Evolutionary conservation across 2,329 filamentous ascomycete species (phyloP).

Genomic region (Cucurbitaria berberidis): DNA sequence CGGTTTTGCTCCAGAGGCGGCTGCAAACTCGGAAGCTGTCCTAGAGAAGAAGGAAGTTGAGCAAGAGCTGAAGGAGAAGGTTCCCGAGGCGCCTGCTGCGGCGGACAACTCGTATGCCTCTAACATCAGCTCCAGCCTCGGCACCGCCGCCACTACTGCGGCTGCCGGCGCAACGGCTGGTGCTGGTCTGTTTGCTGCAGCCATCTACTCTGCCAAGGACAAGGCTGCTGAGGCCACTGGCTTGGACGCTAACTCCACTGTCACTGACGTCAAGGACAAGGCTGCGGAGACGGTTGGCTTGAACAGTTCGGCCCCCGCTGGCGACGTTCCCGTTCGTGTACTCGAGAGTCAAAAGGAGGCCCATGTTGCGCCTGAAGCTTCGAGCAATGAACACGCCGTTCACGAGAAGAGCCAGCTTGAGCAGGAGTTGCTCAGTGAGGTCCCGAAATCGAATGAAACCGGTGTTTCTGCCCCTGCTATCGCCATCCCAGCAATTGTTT

Average conservation of each 20-base stretch:
- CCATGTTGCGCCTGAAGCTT: slow-evolving; percentile 67
- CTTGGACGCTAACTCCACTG: slow-evolving; percentile 50
- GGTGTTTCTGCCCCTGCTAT: slow-evolving; percentile 47
- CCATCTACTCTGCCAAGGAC: slow-evolving; percentile 40
- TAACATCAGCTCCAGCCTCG: slow-evolving; percentile 17
- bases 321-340: slow-evolving; percentile 63
- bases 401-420: slow-evolving; percentile 73
- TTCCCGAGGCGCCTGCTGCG: slow-evolving; percentile 56
- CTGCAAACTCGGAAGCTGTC: slow-evolving; percentile 68
- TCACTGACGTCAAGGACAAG: slow-evolving; percentile 44
- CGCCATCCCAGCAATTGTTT: slow-evolving; percentile 64
- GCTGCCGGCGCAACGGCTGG: slow-evolving; percentile 51
- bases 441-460: slow-evolving; percentile 48
- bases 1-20: slow-evolving; percentile 69
- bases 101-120: slow-evolving; percentile 45
- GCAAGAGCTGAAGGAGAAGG: slow-evolving; percentile 71
- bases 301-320: slow-evolving; percentile 47
- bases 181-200: slow-evolving; percentile 47
- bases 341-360: slow-evolving; percentile 74
- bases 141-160: slow-evolving; percentile 25
- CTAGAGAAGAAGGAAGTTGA: slow-evolving; percentile 74
- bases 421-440: slow-evolving; percentile 63
- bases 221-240: slow-evolving; percentile 48
- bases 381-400: slow-evolving; percentile 67
- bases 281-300: slow-evolving; percentile 49